A percentile compares a stretch with the other conserved stretches of the same genome.
Conservation (phyloP, 257 asterid species). For the Haberlea rhodopensis region DNA sequence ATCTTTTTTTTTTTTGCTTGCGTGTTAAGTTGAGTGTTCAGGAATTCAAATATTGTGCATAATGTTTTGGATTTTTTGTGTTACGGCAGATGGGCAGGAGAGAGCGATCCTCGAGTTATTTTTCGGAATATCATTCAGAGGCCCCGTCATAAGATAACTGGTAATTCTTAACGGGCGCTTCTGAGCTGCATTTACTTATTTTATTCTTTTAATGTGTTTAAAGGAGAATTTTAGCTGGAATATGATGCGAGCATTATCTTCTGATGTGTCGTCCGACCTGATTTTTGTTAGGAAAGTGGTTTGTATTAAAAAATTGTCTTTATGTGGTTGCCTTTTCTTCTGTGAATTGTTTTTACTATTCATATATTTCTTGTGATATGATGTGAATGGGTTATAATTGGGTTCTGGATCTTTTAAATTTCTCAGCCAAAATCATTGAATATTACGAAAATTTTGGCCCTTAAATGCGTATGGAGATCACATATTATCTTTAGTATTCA, state of each 20-base stretch:
- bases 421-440: no score
- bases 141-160: conserved; percentile 95
- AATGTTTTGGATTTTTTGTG: background rate
- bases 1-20: no score
- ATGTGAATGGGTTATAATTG: background rate
- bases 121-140: conserved; percentile 94
- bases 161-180: conserved; percentile 29
- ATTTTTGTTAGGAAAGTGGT: background rate
- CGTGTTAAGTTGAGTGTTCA: background rate
- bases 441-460: no score
- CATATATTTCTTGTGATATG: background rate
- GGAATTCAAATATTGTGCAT: background rate
- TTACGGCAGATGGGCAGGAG: conserved; percentile 88
- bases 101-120: conserved; percentile 84
- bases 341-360: background rate
- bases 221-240: background rate
- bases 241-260: no score
- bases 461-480: no score
- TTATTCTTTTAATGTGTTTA: background rate
- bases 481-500: no score
- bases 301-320: background rate
- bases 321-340: background rate
- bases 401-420: background rate
- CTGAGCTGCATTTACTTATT: background rate
- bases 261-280: background rate